Base-by-base conservation (phyloP, 2,329 filamentous ascomycete species). In the Calycina marina region DNA sequence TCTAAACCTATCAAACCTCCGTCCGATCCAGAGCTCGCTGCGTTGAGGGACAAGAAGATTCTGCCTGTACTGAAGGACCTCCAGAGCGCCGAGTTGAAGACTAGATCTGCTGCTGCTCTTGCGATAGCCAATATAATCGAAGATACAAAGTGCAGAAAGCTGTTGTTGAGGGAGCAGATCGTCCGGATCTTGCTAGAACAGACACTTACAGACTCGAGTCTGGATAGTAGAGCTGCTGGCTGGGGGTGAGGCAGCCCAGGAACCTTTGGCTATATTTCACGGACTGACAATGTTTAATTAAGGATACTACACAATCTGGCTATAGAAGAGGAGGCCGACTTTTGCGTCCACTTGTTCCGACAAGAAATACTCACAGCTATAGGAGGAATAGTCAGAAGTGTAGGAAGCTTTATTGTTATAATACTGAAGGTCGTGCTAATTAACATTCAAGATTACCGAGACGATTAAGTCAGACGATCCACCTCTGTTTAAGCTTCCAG, bases 91-190 rank as follows among this genome's bases (percentile, higher is more conserved):
- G 68, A 77, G 25, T 58, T 67, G 30, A 71, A 69, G 49, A 63
- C 62, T n/a, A 65, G 73, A 34, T 65, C 68, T 4, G 50, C 65
- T 2, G 74, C 74, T 8, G 71, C 74, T 5, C 55, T 57, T 11
- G 72, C 71, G 14, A 63, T 78, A 31, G 62, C 65, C 36, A 75
- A 69, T 53, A 65, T 76, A 31, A 66, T 78, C 31, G 64, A 72
- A 34, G 71, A 79, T 43, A 47, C 61, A 16, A 67, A 61, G 43
- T 76, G 69, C 46, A 64, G 75, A 40, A 78, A 77, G 53, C 51
- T 80, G 35, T 61, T 80, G 14, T 57, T 79, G 38, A 61, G 73
- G 14, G 75, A 80, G 53, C 70, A 77, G 51, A 61, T 80, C 41
- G 72, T 79, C 26, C 65, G 65, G 43, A 67, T 68, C 32, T 51